Conservation (phyloP, 2,329 filamentous ascomycete genomes). For the Ophiostoma australiae region DNA sequence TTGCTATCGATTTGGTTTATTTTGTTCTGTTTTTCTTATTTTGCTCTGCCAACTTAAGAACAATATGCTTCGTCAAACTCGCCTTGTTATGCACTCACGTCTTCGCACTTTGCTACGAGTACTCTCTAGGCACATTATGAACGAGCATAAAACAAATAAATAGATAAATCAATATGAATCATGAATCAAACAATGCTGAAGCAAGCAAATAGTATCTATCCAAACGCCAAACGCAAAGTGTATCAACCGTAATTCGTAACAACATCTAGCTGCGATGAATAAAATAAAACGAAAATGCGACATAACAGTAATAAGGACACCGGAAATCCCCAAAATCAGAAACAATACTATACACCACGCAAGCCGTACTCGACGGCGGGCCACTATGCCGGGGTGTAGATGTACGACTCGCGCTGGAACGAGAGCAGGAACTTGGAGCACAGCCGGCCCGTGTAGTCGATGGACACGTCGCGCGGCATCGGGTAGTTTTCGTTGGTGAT, state of each 20-base stretch:
- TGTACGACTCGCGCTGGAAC: slow-evolving; percentile 35
- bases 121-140: neutral
- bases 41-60: no score
- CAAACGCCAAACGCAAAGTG: neutral
- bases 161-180: neutral
- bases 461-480: slow-evolving; percentile 39
- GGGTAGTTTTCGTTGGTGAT: slow-evolving; percentile 5
- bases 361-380: neutral
- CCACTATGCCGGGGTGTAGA: slow-evolving; percentile 20
- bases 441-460: slow-evolving; percentile 50
- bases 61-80: neutral
- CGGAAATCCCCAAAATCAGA: neutral
- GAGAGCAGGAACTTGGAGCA: slow-evolving; percentile 52
- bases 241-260: neutral
- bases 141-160: neutral
- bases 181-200: no score
- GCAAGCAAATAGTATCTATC: no score
- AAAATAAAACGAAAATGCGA: neutral
- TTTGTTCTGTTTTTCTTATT: neutral
- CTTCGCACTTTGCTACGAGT: neutral
- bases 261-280: neutral
- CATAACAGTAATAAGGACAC: neutral
- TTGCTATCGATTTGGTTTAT: neutral
- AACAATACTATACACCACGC: neutral
- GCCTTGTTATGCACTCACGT: neutral